Evolutionary conservation across 2,329 filamentous ascomycete genomes (phyloP).

Genomic region (Pleomassaria siparia): DNA sequence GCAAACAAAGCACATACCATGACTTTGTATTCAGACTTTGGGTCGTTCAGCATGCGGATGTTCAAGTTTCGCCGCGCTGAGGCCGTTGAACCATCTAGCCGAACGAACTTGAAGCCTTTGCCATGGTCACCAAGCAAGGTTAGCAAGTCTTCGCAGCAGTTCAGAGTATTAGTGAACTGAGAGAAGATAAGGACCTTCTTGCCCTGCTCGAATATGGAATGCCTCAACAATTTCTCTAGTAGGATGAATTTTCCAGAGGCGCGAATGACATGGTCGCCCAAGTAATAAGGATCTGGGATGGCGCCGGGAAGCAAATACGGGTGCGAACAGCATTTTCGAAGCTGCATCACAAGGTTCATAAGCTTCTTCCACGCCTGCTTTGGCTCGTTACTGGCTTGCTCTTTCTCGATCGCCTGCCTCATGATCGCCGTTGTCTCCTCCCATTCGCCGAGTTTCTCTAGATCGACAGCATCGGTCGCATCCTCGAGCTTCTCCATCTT

Average conservation of each 20-base stretch:
- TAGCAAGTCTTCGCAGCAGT: constrained; percentile 56
- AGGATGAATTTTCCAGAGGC: constrained; percentile 60
- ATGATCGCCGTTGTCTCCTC: constrained; percentile 88
- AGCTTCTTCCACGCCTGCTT: constrained; percentile 51
- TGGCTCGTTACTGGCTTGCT: constrained; percentile 29
- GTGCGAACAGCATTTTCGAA: constrained; percentile 59
- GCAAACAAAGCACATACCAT: constrained; percentile 37
- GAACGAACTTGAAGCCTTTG: constrained; percentile 48
- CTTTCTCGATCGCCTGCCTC: constrained; percentile 73
- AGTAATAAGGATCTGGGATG: constrained; percentile 48
- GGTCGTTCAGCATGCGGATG: constrained; percentile 56
- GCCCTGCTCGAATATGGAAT: constrained; percentile 52
- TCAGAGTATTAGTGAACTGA: constrained; percentile 54
- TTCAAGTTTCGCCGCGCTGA: constrained; percentile 54
- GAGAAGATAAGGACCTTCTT: constrained; percentile 62
- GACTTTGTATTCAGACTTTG: constrained; percentile 50
- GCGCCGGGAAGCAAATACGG: constrained; percentile 55
- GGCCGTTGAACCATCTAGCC: constrained; percentile 54
- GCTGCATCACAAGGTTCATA: constrained; percentile 59
- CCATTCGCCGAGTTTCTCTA: constrained; percentile 41
- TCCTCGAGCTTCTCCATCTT: constrained; percentile 32
- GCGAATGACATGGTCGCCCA: constrained; percentile 51
- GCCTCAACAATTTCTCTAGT: constrained; percentile 53
- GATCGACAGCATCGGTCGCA: constrained; percentile 6
- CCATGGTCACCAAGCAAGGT: constrained; percentile 46